Base-by-base conservation (phyloP, 164 flowering plant species). In the Kingdonia uniflora region DNA sequence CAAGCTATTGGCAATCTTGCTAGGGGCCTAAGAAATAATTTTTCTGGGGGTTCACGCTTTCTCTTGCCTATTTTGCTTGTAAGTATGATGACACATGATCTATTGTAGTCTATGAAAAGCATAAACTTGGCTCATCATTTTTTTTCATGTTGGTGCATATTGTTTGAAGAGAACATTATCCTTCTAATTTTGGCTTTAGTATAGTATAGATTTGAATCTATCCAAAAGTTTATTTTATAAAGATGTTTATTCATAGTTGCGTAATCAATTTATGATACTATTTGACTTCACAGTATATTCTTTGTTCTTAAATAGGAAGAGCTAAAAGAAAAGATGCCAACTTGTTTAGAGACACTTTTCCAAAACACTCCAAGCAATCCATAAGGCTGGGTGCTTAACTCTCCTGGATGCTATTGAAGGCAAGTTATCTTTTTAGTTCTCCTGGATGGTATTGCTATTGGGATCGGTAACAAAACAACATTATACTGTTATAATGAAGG, bases 1-100 rank as follows among this genome's bases (percentile, higher is more conserved):
- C 99, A 86, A 70, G 95, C 99, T 40, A 71, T 94, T 68, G 99
- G 97, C 42, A 94, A 94, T 63, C 88, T 94, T 65, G 90, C 97
- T 23, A 68, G 72, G 44, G 97, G 97, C 57, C 66, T 94, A 55
- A 70, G 99, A 66, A 74, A 77, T 20, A 76, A 87, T 70, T 94
- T 94, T 65, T 78, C 92, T 53, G 81, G 70, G 51, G 77, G 79
- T 63, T 89, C 95, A 16, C 96, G 99, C 15, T 79, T 81, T 58
- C 50, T 94, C 33, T 75, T 94, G 63, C 97, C 99, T 41, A 74
- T 80, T 62, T 72, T 94, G 53, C 88, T 94, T 67, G 99, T 94
- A 66, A 82, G 95, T 74, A n/a, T 15, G 51, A 52, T 51, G 16
- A 11, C 2, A 44, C 0, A 7, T 44, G 48, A n/a, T n/a, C n/a